phyloP scores from a whole-genome alignment of 2,329 filamentous ascomycete species.

The Venturia pyrina region DNA sequence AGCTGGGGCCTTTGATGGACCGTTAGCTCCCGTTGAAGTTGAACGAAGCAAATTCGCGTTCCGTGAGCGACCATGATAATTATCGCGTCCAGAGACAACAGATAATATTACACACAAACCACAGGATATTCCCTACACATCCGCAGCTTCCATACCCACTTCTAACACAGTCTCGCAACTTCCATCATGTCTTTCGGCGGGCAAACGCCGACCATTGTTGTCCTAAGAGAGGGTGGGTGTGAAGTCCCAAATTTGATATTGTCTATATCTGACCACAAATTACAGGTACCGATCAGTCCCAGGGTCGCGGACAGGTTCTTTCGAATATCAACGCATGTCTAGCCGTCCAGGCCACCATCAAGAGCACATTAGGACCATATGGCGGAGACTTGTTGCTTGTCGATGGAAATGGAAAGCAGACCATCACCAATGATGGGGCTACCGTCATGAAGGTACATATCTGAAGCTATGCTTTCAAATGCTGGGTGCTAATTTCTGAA shows the following conservation, averaged over 20 bases:
- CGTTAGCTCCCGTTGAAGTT: background rate
- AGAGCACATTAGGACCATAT: constrained; percentile 90
- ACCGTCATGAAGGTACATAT: constrained; percentile 88
- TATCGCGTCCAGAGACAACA: background rate
- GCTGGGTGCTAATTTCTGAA: constrained; percentile 13
- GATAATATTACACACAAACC: background rate
- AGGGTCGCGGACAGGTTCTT: constrained; percentile 91
- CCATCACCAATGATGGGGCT: constrained; percentile 97
- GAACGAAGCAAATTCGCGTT: background rate
- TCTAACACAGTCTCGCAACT: background rate
- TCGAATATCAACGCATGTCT: constrained; percentile 98
- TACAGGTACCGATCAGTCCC: constrained; percentile 88
- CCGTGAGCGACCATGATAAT: background rate
- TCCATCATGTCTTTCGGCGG: constrained; percentile 84
- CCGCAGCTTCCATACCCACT: background rate
- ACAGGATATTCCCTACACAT: background rate
- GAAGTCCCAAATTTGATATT: constrained; percentile 17
- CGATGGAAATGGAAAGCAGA: constrained; percentile 89
- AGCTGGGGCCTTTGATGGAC: background rate
- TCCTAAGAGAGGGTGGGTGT: constrained; percentile 84
- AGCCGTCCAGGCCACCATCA: constrained; percentile 90
- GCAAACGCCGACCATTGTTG: constrained; percentile 95
- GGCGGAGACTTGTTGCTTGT: constrained; percentile 94
- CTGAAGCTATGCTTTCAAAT: background rate
- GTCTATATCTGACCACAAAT: background rate